Conservation (phyloP, 2,329 filamentous ascomycete genomes). For the Trichoderma gracile region DNA sequence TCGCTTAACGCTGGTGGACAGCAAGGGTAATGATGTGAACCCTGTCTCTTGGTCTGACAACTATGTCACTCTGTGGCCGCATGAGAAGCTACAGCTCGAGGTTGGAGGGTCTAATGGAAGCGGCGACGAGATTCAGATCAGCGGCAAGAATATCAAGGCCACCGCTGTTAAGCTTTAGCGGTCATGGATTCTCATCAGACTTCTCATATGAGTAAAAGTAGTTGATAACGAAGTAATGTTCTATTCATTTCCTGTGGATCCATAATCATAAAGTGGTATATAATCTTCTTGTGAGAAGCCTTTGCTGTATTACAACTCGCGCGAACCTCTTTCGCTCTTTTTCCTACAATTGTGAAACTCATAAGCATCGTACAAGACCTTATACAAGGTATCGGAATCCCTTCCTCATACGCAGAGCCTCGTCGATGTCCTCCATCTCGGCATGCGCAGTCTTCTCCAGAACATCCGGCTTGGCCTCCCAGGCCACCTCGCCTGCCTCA, state of each 20-base stretch:
- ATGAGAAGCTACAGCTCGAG: slow-evolving; percentile 46
- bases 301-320: background rate
- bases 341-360: background rate
- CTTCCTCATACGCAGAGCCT: slow-evolving; percentile 48
- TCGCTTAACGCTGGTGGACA: slow-evolving; percentile 51
- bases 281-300: background rate
- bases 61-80: slow-evolving; percentile 61
- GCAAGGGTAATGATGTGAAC: slow-evolving; percentile 46
- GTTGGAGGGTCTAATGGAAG: slow-evolving; percentile 27
- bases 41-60: slow-evolving; percentile 63
- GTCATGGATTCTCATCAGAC: background rate
- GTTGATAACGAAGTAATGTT: slow-evolving; percentile 18
- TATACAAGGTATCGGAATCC: slow-evolving; percentile 52
- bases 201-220: background rate
- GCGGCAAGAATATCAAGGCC: slow-evolving; percentile 28
- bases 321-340: background rate
- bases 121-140: slow-evolving; percentile 25
- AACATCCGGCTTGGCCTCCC: slow-evolving; percentile 42
- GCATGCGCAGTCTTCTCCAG: slow-evolving; percentile 43
- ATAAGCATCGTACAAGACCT: slow-evolving; percentile 4
- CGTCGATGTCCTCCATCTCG: slow-evolving; percentile 47
- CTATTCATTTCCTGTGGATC: background rate
- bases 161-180: slow-evolving; percentile 14
- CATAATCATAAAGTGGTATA: background rate
- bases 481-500: slow-evolving; percentile 44